Conservation (phyloP, 179 eudicot genomes). For the Beta corolliflora region DNA sequence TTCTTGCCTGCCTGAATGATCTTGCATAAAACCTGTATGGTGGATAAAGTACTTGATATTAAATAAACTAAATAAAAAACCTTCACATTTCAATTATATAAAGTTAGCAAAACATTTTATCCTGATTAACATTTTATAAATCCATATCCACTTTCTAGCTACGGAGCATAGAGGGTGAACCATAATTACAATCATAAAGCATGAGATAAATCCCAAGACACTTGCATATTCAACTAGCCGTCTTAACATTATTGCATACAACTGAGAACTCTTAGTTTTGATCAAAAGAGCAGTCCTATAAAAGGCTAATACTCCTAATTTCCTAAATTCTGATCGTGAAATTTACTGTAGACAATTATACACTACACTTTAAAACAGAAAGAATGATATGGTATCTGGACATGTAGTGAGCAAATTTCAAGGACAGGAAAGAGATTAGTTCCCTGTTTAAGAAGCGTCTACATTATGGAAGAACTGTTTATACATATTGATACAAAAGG, state of each 20-base stretch:
- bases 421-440: not conserved
- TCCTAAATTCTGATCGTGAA: not conserved
- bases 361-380: not conserved
- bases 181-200: not conserved
- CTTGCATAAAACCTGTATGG: constrained; percentile 45
- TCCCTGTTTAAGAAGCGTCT: not conserved
- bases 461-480: not conserved
- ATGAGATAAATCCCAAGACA: not conserved
- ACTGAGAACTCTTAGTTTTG: not conserved
- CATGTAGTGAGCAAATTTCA: not conserved
- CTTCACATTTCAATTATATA: not conserved
- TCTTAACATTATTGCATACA: constrained; percentile 14
- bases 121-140: not conserved
- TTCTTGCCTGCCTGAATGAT: constrained; percentile 41
- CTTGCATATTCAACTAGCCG: not conserved
- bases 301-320: not conserved
- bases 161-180: not conserved
- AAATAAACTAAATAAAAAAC: not conserved
- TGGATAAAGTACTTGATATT: constrained; percentile 19
- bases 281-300: not conserved
- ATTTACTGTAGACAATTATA: not conserved
- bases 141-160: not conserved
- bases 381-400: not conserved
- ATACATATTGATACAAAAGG: not conserved
- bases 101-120: not conserved